Conservation (phyloP, 331 rosid genomes). For the Rhamnella rubrinervis region DNA sequence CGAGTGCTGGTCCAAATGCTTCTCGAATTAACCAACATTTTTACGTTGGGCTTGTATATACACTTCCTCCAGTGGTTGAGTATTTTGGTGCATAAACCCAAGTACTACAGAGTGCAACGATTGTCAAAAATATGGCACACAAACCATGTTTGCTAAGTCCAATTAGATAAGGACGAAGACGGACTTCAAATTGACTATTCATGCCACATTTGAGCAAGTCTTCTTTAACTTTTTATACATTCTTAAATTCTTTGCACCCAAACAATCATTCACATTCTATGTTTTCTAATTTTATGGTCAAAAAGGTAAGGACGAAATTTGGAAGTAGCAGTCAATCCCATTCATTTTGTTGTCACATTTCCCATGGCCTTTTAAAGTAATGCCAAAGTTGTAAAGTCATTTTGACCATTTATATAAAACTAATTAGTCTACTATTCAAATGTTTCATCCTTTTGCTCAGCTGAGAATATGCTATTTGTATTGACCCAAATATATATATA, state of each 20-base stretch:
- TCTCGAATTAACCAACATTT: background rate
- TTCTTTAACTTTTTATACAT: background rate
- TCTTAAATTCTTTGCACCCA: background rate
- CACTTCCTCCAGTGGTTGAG: background rate
- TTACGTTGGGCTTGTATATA: background rate
- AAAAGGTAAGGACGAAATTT: constrained; percentile 8
- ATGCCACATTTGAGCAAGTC: background rate
- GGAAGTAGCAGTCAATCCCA: background rate
- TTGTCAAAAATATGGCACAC: background rate
- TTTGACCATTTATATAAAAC: no score
- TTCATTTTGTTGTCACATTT: background rate
- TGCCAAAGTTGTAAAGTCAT: no score
- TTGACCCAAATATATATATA: no score
- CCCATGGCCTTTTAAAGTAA: background rate
- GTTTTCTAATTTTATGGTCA: background rate
- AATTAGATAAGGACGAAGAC: background rate
- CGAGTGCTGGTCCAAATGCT: background rate
- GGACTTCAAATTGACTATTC: no score
- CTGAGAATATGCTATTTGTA: no score
- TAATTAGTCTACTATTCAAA: no score
- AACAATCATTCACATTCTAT: background rate
- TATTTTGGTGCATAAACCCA: no score
- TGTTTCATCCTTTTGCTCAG: no score
- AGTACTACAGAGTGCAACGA: no score
- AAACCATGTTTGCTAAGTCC: background rate